Conservation (phyloP, 2,329 filamentous ascomycete genomes). For the Fusarium camptoceras region DNA sequence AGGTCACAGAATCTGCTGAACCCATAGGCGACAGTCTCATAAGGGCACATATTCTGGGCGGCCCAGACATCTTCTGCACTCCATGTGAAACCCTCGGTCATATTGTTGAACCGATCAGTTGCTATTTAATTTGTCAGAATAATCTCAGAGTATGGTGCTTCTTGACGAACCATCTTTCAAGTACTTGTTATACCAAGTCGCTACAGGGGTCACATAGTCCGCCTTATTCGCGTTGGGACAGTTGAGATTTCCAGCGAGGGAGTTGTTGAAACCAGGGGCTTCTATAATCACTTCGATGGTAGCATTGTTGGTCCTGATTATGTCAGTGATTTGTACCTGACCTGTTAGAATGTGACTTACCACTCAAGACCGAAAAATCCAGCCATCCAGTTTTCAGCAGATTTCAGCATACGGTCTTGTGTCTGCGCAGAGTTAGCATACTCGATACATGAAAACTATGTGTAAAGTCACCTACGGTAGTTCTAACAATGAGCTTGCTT, state of each 20-base stretch:
- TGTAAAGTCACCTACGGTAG: constrained; percentile 60
- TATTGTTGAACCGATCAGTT: constrained; percentile 66
- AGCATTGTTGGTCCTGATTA: constrained; percentile 70
- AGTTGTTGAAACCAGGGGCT: constrained; percentile 73
- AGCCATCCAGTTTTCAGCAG: constrained; percentile 80
- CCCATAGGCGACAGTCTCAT: constrained; percentile 81
- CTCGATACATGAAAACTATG: too few species aligned
- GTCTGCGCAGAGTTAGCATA: constrained; percentile 57
- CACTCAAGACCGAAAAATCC: constrained; percentile 83
- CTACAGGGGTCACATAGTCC: constrained; percentile 65
- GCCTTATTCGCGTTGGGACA: constrained; percentile 71
- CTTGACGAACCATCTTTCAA: constrained; percentile 64
- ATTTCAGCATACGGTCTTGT: constrained; percentile 81
- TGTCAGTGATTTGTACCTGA: constrained; percentile 7
- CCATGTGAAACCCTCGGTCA: constrained; percentile 72
- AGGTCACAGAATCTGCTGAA: constrained; percentile 80
- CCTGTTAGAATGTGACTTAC: constrained; percentile 45
- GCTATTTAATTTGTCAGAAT: constrained; percentile 54
- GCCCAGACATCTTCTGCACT: constrained; percentile 72
- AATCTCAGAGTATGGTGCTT: background rate
- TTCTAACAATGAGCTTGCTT: constrained; percentile 78
- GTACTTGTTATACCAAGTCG: constrained; percentile 73
- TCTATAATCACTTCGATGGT: constrained; percentile 81
- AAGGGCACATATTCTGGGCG: constrained; percentile 78
- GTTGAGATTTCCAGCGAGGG: constrained; percentile 73